Evolutionary conservation across 768 basidiomycete genomes (phyloP).

Genomic region (Tulasnella sp.): DNA sequence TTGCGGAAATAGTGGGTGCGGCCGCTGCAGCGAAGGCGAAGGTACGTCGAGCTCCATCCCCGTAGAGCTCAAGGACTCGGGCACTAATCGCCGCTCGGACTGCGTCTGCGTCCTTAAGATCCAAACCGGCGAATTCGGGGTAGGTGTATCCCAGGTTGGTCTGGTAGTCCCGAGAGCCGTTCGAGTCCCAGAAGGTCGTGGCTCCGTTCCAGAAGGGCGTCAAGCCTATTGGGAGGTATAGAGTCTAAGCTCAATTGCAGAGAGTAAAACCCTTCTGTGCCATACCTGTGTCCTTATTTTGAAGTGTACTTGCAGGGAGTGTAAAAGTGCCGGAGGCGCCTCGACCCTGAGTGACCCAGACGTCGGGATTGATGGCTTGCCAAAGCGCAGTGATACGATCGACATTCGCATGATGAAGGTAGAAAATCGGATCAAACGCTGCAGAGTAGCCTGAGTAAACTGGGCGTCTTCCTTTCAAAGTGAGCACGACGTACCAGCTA

Average conservation of each 20-base stretch:
- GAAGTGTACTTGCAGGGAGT: background rate
- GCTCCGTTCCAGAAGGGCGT: constrained; percentile 24
- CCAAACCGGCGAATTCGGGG: constrained; percentile 21
- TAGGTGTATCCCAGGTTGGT: constrained; percentile 10
- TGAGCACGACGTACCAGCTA: background rate
- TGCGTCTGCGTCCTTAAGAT: background rate
- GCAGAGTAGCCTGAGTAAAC: background rate
- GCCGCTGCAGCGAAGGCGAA: background rate
- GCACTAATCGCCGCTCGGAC: background rate
- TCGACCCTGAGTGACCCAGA: background rate
- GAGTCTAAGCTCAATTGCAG: background rate
- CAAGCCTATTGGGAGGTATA: background rate
- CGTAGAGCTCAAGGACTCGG: constrained; percentile 15
- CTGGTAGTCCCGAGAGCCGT: background rate
- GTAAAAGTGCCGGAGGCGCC: constrained; percentile 1
- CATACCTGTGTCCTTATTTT: background rate
- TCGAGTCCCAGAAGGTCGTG: background rate
- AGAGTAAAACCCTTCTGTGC: background rate
- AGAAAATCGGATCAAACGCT: constrained; percentile 30
- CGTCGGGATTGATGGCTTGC: constrained; percentile 16
- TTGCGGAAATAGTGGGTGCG: background rate
- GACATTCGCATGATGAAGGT: constrained; percentile 26
- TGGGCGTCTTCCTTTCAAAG: background rate
- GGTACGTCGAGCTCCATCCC: background rate
- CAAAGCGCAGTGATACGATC: constrained; percentile 15